Evolutionary conservation across 495 filamentous ascomycete species (phyloP).

Genomic region (Talaromyces wortmannii): DNA sequence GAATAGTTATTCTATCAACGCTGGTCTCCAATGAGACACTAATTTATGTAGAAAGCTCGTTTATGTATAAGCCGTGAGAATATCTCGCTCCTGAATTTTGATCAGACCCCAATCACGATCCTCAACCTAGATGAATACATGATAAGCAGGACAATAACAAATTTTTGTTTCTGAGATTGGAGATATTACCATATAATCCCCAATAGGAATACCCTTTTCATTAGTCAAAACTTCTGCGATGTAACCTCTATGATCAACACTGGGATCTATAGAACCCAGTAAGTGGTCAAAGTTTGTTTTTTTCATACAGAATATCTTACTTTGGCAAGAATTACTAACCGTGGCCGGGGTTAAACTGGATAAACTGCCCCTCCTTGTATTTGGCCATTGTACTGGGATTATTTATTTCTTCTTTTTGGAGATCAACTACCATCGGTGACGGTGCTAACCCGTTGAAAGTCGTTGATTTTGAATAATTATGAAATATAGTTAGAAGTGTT

Average conservation of each 20-base stretch:
- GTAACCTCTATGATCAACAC: constrained; percentile 2
- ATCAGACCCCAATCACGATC: constrained; percentile 1
- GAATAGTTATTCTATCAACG: no score
- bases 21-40: no score
- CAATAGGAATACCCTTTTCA: neutral
- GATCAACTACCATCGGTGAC: neutral
- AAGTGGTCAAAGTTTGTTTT: neutral
- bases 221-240: neutral
- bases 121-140: neutral
- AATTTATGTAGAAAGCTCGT: no score
- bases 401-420: neutral
- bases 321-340: neutral
- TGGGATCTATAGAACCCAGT: neutral
- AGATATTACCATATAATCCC: neutral
- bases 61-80: constrained; percentile 1
- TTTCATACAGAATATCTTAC: neutral
- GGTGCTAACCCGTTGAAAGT: no score
- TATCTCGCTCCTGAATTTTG: neutral
- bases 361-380: neutral
- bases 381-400: constrained; percentile 1
- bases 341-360: constrained; percentile 2
- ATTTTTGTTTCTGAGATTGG: neutral
- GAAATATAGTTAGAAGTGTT: neutral
- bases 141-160: neutral
- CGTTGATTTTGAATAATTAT: no score